Conservation (phyloP, 345 rosid genomes). For the Abelmoschus esculentus region DNA sequence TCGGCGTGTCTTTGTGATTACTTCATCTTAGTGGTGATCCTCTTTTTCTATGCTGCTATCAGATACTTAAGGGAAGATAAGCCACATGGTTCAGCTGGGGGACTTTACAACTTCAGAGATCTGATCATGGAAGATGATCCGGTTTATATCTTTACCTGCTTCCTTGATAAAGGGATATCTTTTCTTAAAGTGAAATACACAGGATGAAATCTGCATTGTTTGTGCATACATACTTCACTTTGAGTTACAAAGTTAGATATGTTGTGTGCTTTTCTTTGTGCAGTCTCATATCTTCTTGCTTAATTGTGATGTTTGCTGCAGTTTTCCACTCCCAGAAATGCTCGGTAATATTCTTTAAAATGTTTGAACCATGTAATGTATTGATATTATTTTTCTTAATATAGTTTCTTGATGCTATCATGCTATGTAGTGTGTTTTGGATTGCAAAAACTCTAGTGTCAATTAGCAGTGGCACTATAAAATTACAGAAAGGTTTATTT, state of each 20-base stretch:
- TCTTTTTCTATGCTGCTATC: neutral
- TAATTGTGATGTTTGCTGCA: conserved; percentile 95
- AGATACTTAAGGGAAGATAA: conserved; percentile 84
- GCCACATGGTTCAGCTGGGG: conserved; percentile 95
- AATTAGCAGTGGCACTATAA: neutral
- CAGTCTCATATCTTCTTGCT: conserved; percentile 90
- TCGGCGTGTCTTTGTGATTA: neutral
- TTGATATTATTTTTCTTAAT: neutral
- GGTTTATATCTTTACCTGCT: conserved; percentile 30
- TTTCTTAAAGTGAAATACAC: conserved; percentile 1
- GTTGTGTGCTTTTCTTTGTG: conserved; percentile 16
- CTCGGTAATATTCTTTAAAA: conserved; percentile 48
- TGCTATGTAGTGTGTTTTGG: neutral
- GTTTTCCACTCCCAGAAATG: conserved; percentile 81
- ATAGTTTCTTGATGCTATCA: neutral
- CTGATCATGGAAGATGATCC: conserved; percentile 84
- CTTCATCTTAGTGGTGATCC: neutral
- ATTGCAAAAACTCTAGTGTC: neutral
- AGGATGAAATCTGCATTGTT: neutral
- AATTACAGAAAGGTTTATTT: neutral
- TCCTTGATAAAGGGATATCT: conserved; percentile 2
- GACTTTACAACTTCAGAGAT: conserved; percentile 68
- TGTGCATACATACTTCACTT: neutral
- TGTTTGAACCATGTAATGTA: neutral
- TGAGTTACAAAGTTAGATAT: neutral